phyloP scores from a whole-genome alignment of 805 yeast genomes.

The Suhomyces tanzawaensis region DNA sequence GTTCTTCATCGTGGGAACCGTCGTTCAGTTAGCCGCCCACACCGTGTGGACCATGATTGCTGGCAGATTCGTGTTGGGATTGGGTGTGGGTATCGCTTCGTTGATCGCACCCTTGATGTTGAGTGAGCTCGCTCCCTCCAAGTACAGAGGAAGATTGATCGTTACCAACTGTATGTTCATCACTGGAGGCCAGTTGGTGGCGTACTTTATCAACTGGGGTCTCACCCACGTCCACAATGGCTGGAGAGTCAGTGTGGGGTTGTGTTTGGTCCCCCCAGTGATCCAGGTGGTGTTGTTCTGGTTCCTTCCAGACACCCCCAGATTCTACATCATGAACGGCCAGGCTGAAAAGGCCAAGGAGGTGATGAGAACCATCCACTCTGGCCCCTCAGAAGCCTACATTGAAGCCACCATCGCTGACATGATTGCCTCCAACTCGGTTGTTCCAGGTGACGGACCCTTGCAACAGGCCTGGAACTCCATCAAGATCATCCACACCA shows the following conservation, averaged over 20 bases:
- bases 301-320: slow-evolving; percentile 94
- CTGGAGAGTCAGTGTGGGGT: slow-evolving; percentile 90
- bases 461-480: slow-evolving; percentile 56
- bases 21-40: slow-evolving; percentile 76
- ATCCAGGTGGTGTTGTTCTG: slow-evolving; percentile 72
- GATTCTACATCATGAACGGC: slow-evolving; percentile 77
- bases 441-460: slow-evolving; percentile 40
- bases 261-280: slow-evolving; percentile 84
- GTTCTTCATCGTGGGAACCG: slow-evolving; percentile 80
- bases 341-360: slow-evolving; percentile 59
- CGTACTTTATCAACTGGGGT: slow-evolving; percentile 93
- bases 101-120: slow-evolving; percentile 92
- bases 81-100: slow-evolving; percentile 95
- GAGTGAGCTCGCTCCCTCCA: slow-evolving; percentile 87
- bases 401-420: slow-evolving; percentile 70
- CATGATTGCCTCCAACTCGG: slow-evolving; percentile 46
- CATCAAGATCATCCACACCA: slow-evolving; percentile 58
- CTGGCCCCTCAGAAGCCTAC: slow-evolving; percentile 58
- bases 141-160: slow-evolving; percentile 87
- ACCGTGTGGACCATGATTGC: slow-evolving; percentile 87
- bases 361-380: slow-evolving; percentile 64
- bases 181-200: slow-evolving; percentile 93
- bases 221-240: slow-evolving; percentile 71
- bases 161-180: slow-evolving; percentile 85
- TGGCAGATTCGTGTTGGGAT: slow-evolving; percentile 92